Evolutionary conservation across 441 rosid genomes (phyloP).

Genomic region (Omphalea diandra): DNA sequence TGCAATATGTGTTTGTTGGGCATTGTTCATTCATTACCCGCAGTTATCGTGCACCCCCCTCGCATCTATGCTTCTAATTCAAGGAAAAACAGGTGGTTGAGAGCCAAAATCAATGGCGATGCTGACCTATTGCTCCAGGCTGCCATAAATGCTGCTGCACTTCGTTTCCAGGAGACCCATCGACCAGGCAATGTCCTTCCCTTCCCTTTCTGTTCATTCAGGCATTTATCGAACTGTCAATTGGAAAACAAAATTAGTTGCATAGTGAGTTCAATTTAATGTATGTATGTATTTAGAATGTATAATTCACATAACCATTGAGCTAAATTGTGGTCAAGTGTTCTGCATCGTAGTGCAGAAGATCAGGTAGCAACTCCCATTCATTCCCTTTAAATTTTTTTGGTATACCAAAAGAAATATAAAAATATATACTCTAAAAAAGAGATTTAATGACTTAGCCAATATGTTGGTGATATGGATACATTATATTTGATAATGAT

Average conservation of each 20-base stretch:
- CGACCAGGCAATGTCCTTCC: slow-evolving; percentile 45
- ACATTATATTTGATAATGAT: too few relatives aligned
- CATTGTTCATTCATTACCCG: slow-evolving; percentile 14
- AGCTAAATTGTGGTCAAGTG: too few relatives aligned
- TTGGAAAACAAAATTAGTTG: neutral
- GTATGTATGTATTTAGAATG: too few relatives aligned
- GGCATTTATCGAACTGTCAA: slow-evolving; percentile 25
- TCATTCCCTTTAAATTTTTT: too few relatives aligned
- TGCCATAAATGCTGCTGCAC: slow-evolving; percentile 65
- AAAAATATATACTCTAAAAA: neutral
- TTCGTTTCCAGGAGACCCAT: slow-evolving; percentile 79
- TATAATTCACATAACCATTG: too few relatives aligned
- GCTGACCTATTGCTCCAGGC: slow-evolving; percentile 58
- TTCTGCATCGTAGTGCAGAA: too few relatives aligned
- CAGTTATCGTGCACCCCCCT: slow-evolving; percentile 19
- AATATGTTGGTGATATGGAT: neutral
- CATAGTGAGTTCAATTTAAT: neutral
- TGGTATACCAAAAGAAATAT: too few relatives aligned
- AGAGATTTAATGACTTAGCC: neutral
- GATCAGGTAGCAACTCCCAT: too few relatives aligned
- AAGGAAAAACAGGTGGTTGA: slow-evolving; percentile 24
- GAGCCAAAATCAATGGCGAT: slow-evolving; percentile 51
- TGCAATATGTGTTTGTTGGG: slow-evolving; percentile 25
- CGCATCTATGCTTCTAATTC: slow-evolving; percentile 19
- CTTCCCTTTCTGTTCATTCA: slow-evolving; percentile 12